Evolutionary conservation across 1,284 basidiomycete species (phyloP), one percentile per base, ranked within the genome.

Genomic region (Gastroboletus turbinatus): DNA sequence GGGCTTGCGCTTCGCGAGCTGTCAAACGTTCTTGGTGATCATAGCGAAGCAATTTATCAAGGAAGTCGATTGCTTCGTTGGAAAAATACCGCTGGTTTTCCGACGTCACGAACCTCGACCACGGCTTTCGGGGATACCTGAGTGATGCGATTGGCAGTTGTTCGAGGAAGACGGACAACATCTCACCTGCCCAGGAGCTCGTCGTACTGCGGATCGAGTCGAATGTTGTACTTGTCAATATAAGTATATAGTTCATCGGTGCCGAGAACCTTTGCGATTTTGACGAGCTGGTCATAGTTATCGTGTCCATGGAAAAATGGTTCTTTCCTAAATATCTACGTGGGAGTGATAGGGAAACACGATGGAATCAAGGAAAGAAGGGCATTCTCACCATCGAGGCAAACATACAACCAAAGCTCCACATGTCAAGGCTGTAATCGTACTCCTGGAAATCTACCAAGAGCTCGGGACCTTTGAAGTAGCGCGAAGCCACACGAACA

Each of bases 301-400:
- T 98, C 96, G 72, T 98, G 96, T 14, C 96, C 96, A 70, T 99
- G 96, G 85, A 99, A 99, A 80, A 99, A 97, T 14, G 96, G 96
- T 71, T 99, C 96, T 76, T 98, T 98, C 64, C 96, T 87, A 85
- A 99, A 98, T 70, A 99, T 99, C 94, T 96, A 65, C 50, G 52
- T 38, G 48, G 43, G 32, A 47, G 11, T 29, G 46, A 45, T 53
- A 59, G 46, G 54, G 32, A 60, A 54, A 35, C 46, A 46, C 43
- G 33, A 46, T 45, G 9, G 33, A 46, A 51, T 17, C 14, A 8
- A 35, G 4, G 39, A 19, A 32, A 19, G 17, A 49, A 44, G 40
- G 46, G 43, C 16, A 25, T 36, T 68, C 81, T 62, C 65, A 94
- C 94, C 94, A 98, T 97, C n/a, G 91, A 94, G 14, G 94, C 94